Evolutionary conservation across 257 asterid genomes (phyloP).

Genomic region (Nicotiana noctiflora): DNA sequence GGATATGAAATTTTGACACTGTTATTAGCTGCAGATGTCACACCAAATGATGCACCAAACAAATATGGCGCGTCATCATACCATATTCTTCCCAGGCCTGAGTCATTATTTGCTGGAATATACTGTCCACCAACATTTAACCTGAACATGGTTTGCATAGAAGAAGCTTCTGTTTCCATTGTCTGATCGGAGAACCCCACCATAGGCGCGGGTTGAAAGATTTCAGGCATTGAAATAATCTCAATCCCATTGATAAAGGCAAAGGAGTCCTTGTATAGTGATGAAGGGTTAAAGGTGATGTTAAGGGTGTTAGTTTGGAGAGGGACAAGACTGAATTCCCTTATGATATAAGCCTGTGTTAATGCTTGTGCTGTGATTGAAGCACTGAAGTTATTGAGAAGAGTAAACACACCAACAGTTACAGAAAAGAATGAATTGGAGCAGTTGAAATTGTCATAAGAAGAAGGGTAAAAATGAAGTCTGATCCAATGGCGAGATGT

Average conservation of each 20-base stretch:
- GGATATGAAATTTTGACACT: constrained; percentile 29
- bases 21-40: constrained; percentile 32
- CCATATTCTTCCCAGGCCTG: constrained; percentile 52
- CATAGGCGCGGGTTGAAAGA: constrained; percentile 35
- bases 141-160: constrained; percentile 58
- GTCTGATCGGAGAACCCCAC: constrained; percentile 32
- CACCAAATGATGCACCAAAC: constrained; percentile 53
- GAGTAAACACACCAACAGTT: constrained; percentile 32
- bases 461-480: constrained; percentile 69
- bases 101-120: constrained; percentile 35
- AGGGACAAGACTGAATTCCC: constrained; percentile 35
- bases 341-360: constrained; percentile 48
- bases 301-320: constrained; percentile 23
- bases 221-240: constrained; percentile 49
- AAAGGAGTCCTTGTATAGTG: constrained; percentile 20
- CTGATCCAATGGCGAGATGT: constrained; percentile 48
- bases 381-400: constrained; percentile 60
- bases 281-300: constrained; percentile 54
- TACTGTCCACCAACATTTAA: constrained; percentile 63
- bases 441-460: constrained; percentile 26
- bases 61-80: constrained; percentile 58
- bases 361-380: constrained; percentile 47
- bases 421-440: constrained; percentile 42
- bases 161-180: constrained; percentile 13
- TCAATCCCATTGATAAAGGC: constrained; percentile 81